phyloP scores from a whole-genome alignment of 352 stramenopile species.

The Pythium dissimile region DNA sequence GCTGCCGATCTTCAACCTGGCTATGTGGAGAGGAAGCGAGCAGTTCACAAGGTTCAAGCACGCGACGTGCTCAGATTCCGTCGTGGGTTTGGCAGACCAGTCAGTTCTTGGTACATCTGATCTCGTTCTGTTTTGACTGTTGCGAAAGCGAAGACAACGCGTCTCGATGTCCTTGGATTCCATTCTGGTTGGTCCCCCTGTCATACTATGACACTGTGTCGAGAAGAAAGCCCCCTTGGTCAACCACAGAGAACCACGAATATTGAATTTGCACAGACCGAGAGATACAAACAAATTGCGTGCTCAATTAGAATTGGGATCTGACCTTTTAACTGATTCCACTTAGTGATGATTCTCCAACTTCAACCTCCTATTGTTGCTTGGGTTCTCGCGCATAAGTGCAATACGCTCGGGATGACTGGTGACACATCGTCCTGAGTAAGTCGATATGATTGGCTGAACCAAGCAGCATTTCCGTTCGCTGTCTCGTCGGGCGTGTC shows the following conservation, averaged over 20 bases:
- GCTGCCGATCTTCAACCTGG: too few relatives aligned
- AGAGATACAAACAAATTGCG: not conserved
- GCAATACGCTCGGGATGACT: constrained; percentile 4
- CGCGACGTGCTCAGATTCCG: not conserved
- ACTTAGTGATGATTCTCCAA: constrained; percentile 6
- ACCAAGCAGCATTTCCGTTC: constrained; percentile 8
- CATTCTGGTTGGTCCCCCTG: too few relatives aligned
- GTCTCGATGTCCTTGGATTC: too few relatives aligned
- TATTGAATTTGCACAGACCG: not conserved
- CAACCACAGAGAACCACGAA: too few relatives aligned
- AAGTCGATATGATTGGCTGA: constrained; percentile 15
- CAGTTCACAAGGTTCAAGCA: not conserved
- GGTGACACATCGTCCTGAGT: constrained; percentile 2
- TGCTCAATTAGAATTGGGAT: not conserved
- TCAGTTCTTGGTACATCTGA: too few relatives aligned
- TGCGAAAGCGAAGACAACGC: too few relatives aligned
- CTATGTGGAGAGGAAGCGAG: too few relatives aligned
- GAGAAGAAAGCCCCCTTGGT: too few relatives aligned
- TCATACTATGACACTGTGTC: too few relatives aligned
- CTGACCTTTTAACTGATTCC: not conserved
- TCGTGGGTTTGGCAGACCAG: too few relatives aligned
- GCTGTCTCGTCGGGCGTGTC: constrained; percentile 33
- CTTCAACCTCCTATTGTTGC: constrained; percentile 8
- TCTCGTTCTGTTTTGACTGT: not conserved
- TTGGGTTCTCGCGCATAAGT: not conserved